phyloP scores from a whole-genome alignment of 176 grass and related monocot species.

The Raddia distichophylla region DNA sequence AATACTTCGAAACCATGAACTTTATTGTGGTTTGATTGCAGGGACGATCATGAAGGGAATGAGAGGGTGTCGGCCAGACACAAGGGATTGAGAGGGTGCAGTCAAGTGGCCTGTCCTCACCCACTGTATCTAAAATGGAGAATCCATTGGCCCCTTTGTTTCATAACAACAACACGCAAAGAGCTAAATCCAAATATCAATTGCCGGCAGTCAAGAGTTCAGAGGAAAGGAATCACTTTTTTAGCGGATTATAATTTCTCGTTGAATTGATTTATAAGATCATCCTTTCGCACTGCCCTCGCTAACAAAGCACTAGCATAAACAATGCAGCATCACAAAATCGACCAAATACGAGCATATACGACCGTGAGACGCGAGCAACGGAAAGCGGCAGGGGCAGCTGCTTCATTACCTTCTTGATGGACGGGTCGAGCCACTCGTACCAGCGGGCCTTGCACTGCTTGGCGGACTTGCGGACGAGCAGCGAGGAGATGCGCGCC shows the following conservation, averaged over 20 bases:
- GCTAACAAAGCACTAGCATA: neutral
- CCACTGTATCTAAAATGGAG: neutral
- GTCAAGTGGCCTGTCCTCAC: too few species aligned
- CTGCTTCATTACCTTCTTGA: slow-evolving; percentile 58
- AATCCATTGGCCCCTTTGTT: neutral
- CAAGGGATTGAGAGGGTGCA: neutral
- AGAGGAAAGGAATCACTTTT: neutral
- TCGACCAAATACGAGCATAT: neutral
- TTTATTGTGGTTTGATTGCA: neutral
- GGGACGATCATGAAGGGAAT: neutral
- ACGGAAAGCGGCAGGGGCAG: too few species aligned
- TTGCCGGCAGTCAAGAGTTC: neutral
- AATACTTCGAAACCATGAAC: neutral
- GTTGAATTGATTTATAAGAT: too few species aligned
- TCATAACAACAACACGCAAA: neutral
- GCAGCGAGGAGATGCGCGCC: slow-evolving; percentile 82
- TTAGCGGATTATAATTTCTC: neutral
- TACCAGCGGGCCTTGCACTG: slow-evolving; percentile 88
- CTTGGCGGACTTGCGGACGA: slow-evolving; percentile 86
- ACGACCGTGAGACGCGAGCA: neutral
- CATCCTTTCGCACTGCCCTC: too few species aligned
- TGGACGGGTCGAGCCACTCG: slow-evolving; percentile 78
- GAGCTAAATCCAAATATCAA: neutral
- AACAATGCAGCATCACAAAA: neutral
- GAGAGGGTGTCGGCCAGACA: too few species aligned